Evolutionary conservation across 2,329 filamentous ascomycete species (phyloP), one percentile per base, ranked within the genome.

Genomic region (Pseudohalonectria lignicola): DNA sequence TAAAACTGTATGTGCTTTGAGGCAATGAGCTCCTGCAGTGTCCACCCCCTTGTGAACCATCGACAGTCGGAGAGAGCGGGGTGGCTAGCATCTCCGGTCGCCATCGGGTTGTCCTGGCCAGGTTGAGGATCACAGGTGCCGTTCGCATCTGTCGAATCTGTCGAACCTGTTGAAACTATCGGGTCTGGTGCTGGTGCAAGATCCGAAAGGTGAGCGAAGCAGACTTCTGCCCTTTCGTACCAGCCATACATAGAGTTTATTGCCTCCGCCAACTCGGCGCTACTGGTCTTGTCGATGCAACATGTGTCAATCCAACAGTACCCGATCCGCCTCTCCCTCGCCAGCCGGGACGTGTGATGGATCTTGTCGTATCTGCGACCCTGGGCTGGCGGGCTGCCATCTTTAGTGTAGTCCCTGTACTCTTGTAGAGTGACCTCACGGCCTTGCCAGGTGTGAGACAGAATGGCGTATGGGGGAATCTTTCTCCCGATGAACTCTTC

Each of bases 1-100:
- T 43, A 48, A 39, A 48, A 47, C 4, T 41, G 21, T 19, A 49
- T 23, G 9, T 26, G 5, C 11, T 17, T 30, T 47, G 41, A 26
- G 23, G 23, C 23, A 12, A 26, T 26, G 23, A 26, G 23, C 23
- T 26, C 23, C 12, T 26, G 23, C 11, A 49, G 39, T 7, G 39
- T 40, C 39, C 39, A 40, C 16, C 25, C 39, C 12, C 39, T n/a
- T 4, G 33, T 40, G 21, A 40, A 37, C 39, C 39, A 40, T 31
- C 34, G 15, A 33, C 39, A 36, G 4, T 18, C 19, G n/a, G 17
- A n/a, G 17, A 31, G 17, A 18, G 11, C 8, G 18, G 28, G 21
- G 16, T n/a, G 29, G 12, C n/a, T n/a, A n/a, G n/a, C n/a, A n/a
- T n/a, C n/a, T n/a, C n/a, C n/a, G n/a, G n/a, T n/a, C n/a, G n/a